Evolutionary conservation across 495 filamentous ascomycete species (phyloP).

Genomic region (Podospora didyma): DNA sequence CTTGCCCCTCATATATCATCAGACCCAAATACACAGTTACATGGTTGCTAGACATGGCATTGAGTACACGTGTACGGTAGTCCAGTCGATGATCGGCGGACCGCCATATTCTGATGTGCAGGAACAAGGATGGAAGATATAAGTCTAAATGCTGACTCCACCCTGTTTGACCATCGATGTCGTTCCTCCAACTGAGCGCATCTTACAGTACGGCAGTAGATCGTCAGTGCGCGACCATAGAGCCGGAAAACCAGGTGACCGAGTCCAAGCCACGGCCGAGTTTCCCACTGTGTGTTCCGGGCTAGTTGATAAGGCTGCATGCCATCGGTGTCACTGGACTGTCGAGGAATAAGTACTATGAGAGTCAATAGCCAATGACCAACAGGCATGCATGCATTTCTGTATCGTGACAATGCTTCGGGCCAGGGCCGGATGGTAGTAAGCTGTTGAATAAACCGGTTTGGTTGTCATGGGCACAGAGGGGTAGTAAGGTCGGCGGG

Average conservation of each 20-base stretch:
- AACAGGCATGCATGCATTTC: background rate
- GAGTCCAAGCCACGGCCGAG: background rate
- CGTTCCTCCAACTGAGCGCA: background rate
- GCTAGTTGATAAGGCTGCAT: conserved; percentile 28
- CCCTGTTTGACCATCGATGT: background rate
- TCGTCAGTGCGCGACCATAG: background rate
- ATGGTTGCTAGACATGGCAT: background rate
- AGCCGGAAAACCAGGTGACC: background rate
- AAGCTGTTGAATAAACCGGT: background rate
- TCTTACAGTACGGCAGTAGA: background rate
- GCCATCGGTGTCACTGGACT: conserved; percentile 12
- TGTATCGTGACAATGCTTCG: background rate
- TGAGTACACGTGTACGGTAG: background rate
- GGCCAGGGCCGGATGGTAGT: background rate
- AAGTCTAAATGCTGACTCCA: background rate
- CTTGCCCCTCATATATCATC: background rate
- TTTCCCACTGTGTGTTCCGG: background rate
- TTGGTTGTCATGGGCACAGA: background rate
- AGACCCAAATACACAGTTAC: background rate
- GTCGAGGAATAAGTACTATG: conserved; percentile 5
- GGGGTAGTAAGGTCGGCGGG: background rate
- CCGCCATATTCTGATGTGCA: background rate
- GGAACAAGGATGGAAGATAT: background rate
- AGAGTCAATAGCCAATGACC: conserved; percentile 1
- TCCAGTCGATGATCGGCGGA: background rate